Conservation (phyloP, 768 basidiomycete genomes). For the Dioszegia crocea region DNA sequence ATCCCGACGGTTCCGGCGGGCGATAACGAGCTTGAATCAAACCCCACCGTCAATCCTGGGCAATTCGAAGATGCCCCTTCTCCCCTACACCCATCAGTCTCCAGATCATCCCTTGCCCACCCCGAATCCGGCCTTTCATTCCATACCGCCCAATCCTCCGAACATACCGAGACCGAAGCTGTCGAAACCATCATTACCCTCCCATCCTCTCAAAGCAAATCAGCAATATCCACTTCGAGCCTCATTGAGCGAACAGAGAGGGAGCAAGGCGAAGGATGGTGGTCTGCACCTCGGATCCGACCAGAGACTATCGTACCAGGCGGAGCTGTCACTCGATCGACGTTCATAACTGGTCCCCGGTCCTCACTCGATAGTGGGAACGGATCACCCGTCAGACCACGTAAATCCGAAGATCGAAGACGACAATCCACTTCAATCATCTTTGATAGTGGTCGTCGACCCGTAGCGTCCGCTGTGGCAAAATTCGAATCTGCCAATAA, state of each 20-base stretch:
- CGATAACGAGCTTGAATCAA: too few species aligned
- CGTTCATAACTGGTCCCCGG: background rate
- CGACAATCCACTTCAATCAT: background rate
- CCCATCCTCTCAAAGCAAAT: conserved; percentile 18
- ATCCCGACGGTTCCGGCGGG: too few species aligned
- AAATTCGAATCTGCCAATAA: background rate
- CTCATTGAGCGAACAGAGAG: conserved; percentile 26
- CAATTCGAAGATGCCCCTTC: too few species aligned
- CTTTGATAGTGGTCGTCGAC: background rate
- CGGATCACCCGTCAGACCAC: background rate
- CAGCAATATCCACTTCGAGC: conserved; percentile 17
- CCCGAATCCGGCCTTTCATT: background rate
- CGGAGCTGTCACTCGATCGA: too few species aligned
- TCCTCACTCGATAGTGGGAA: background rate
- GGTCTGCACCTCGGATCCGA: conserved; percentile 15
- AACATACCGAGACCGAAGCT: background rate
- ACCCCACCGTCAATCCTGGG: too few species aligned
- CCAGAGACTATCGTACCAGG: background rate
- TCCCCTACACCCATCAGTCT: background rate
- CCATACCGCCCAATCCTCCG: conserved; percentile 6
- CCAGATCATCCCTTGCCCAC: background rate
- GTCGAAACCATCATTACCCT: background rate
- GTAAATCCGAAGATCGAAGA: background rate
- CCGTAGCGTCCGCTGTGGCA: background rate
- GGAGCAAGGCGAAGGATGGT: conserved; percentile 35